Percentiles rank a stretch among this genome's conserved stretches.
Evolutionary conservation across 2,329 filamentous ascomycete genomes (phyloP).

Genomic region (Ustilaginoidea virens): DNA sequence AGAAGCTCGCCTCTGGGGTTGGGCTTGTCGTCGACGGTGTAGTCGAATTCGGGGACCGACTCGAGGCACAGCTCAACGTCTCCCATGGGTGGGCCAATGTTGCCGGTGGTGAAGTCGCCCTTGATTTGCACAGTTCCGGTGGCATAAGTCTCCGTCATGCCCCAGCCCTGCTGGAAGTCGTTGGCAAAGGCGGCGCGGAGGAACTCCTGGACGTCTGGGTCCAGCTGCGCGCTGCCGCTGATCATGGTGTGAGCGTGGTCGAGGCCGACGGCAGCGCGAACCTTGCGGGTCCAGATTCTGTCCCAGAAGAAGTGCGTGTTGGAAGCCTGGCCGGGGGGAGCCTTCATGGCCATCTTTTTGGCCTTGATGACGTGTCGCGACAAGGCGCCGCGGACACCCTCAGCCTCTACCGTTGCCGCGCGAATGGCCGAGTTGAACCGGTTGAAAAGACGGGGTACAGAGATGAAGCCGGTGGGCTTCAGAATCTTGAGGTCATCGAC

Average conservation of each 20-base stretch:
- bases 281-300: constrained; percentile 82
- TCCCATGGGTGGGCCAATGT: constrained; percentile 60
- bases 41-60: constrained; percentile 90
- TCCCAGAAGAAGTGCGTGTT: constrained; percentile 69
- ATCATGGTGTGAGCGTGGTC: constrained; percentile 60
- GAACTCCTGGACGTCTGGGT: constrained; percentile 78
- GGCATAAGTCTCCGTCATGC: constrained; percentile 87
- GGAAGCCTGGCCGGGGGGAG: constrained; percentile 56
- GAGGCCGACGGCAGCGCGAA: constrained; percentile 67
- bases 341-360: constrained; percentile 66
- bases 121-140: constrained; percentile 52
- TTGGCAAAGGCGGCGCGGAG: constrained; percentile 70
- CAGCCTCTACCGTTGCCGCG: constrained; percentile 59
- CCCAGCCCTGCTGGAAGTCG: constrained; percentile 75
- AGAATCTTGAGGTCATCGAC: constrained; percentile 86
- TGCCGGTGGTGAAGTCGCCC: constrained; percentile 61
- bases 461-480: constrained; percentile 68
- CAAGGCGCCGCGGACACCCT: constrained; percentile 66
- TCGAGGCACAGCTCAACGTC: constrained; percentile 62
- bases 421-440: constrained; percentile 76
- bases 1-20: constrained; percentile 82
- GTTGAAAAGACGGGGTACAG: constrained; percentile 84
- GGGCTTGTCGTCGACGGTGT: constrained; percentile 74
- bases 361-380: constrained; percentile 65
- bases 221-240: constrained; percentile 79